Percentiles rank a stretch among this genome's conserved stretches.
These are phyloP conservation scores for Fusarium tanahbumbuense DNA, from an alignment of 2,329 filamentous ascomycete genomes.

Conservation along the genomic window DNA sequence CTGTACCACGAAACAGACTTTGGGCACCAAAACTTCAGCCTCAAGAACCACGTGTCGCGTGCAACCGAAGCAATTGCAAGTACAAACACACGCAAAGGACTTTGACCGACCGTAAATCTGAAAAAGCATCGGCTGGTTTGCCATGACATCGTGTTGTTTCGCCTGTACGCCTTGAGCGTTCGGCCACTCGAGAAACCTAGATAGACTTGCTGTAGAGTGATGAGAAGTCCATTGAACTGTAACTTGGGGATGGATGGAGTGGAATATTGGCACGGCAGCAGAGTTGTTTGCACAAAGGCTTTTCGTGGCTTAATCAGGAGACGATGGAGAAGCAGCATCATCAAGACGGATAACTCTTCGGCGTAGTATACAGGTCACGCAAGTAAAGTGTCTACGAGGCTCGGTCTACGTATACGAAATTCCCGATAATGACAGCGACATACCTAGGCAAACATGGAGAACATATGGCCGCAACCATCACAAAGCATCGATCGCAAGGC, in stretches of 20 bases:
- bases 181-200: background rate
- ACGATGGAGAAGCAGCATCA: background rate
- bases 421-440: too few species aligned
- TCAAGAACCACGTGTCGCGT: background rate
- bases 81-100: background rate
- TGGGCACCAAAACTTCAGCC: background rate
- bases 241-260: background rate
- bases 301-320: background rate
- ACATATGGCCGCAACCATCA: background rate
- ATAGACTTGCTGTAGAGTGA: background rate
- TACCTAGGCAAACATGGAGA: background rate
- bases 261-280: background rate
- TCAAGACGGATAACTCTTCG: background rate
- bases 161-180: background rate
- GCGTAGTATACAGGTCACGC: background rate
- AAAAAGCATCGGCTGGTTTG: background rate
- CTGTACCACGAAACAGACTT: background rate
- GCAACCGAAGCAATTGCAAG: background rate
- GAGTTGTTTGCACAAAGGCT: background rate
- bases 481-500: background rate
- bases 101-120: background rate
- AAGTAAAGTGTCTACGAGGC: background rate
- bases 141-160: background rate
- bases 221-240: background rate
- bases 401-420: background rate